phyloP scores from a whole-genome alignment of 345 rosid species.

The Corchorus capsularis region DNA sequence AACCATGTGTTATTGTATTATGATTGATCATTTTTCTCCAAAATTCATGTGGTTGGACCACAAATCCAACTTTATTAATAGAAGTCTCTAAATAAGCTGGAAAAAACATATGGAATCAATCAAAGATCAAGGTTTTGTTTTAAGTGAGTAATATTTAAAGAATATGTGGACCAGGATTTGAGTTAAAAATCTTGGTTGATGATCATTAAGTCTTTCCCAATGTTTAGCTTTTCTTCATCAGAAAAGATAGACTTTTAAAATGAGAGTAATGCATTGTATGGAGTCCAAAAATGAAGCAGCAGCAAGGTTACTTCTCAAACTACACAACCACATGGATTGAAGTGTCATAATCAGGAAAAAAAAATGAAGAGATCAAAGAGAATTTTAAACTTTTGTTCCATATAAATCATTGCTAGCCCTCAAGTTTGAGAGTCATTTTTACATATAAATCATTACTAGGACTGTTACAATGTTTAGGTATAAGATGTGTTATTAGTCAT shows the following conservation, averaged over 20 bases:
- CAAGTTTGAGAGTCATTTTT: too few relatives aligned
- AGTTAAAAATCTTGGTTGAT: background rate
- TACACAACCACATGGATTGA: background rate
- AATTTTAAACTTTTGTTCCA: background rate
- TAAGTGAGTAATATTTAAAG: constrained; percentile 1
- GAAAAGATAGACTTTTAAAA: background rate
- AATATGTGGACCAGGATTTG: background rate
- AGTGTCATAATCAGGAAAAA: constrained; percentile 4
- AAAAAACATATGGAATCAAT: background rate
- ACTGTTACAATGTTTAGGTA: background rate
- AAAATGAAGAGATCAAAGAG: background rate
- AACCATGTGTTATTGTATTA: too few relatives aligned
- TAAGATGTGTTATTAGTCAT: background rate
- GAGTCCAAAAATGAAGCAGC: background rate
- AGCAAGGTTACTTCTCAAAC: background rate
- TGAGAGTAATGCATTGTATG: constrained; percentile 10
- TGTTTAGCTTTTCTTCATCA: constrained; percentile 3
- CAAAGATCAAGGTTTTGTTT: background rate
- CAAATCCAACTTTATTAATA: background rate
- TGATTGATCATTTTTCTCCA: background rate
- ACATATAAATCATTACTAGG: too few relatives aligned
- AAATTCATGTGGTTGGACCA: constrained; percentile 5
- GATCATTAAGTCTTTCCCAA: background rate
- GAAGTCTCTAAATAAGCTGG: background rate
- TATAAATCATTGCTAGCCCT: too few relatives aligned